Conservation (phyloP, 1,139 yeast species). For the Sugiyamaella grinbergsii region DNA sequence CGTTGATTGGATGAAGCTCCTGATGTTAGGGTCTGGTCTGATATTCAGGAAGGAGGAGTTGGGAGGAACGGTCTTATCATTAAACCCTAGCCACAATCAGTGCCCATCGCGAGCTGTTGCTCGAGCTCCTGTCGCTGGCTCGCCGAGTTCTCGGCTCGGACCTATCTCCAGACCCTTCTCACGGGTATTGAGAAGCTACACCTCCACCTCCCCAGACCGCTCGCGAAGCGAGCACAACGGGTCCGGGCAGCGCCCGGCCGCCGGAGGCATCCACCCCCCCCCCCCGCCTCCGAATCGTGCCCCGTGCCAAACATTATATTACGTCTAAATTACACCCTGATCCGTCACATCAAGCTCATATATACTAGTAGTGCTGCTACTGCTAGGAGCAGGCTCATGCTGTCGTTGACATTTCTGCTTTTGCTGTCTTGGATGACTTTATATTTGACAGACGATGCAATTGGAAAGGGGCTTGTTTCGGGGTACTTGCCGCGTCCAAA, state of each 20-base stretch:
- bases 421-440: constrained; percentile 10
- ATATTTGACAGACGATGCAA: constrained; percentile 13
- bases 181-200: too few relatives aligned
- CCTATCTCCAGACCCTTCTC: background rate
- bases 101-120: too few relatives aligned
- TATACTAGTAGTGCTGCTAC: background rate
- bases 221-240: constrained; percentile 2
- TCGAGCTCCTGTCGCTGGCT: background rate
- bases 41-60: too few relatives aligned
- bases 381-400: background rate
- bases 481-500: constrained; percentile 6
- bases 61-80: background rate
- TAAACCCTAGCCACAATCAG: constrained; percentile 13
- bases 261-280: background rate
- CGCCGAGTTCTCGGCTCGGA: background rate
- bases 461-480: constrained; percentile 12
- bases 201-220: background rate
- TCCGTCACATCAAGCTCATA: background rate
- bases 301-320: background rate
- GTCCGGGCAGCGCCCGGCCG: constrained; percentile 4
- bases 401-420: background rate
- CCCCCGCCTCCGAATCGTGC: background rate
- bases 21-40: constrained; percentile 14
- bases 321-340: background rate
- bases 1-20: constrained; percentile 10